Evolutionary conservation across 2,329 filamentous ascomycete species (phyloP).

Genomic region (Cordyceps militaris): DNA sequence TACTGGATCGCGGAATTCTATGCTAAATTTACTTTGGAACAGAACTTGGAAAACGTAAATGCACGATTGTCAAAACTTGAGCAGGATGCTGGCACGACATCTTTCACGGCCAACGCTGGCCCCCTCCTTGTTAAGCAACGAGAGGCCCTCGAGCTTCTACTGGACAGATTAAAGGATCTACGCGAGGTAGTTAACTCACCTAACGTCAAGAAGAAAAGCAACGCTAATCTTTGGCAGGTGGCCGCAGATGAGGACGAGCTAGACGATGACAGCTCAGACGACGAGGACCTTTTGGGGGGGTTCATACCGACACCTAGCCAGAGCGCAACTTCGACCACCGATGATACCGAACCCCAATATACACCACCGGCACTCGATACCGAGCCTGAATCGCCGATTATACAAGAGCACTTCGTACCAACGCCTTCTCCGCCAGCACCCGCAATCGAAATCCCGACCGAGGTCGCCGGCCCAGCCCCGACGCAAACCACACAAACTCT

Average conservation of each 20-base stretch:
- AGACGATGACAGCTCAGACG: slow-evolving; percentile 41
- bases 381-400: slow-evolving; percentile 26
- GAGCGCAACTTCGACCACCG: slow-evolving; percentile 39
- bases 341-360: slow-evolving; percentile 39
- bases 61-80: slow-evolving; percentile 63
- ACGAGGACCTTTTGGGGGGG: slow-evolving; percentile 49
- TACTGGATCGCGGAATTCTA: slow-evolving; percentile 30
- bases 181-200: slow-evolving; percentile 43
- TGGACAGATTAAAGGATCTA: slow-evolving; percentile 60
- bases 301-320: slow-evolving; percentile 50
- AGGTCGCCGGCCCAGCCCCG: slow-evolving; percentile 13
- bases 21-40: slow-evolving; percentile 35
- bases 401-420: slow-evolving; percentile 30
- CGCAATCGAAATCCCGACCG: slow-evolving; percentile 10
- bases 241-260: slow-evolving; percentile 29
- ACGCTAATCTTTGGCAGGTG: slow-evolving; percentile 20
- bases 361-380: slow-evolving; percentile 36
- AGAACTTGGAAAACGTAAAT: slow-evolving; percentile 66
- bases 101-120: not conserved
- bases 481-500: slow-evolving; percentile 30
- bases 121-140: slow-evolving; percentile 49
- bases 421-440: slow-evolving; percentile 18
- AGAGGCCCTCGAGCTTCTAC: slow-evolving; percentile 57
- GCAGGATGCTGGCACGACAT: slow-evolving; percentile 45
- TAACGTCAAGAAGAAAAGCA: not conserved